These are phyloP conservation scores for Phytophthora cryptogea DNA, from an alignment of 352 stramenopile genomes.

Conservation along the genomic window DNA sequence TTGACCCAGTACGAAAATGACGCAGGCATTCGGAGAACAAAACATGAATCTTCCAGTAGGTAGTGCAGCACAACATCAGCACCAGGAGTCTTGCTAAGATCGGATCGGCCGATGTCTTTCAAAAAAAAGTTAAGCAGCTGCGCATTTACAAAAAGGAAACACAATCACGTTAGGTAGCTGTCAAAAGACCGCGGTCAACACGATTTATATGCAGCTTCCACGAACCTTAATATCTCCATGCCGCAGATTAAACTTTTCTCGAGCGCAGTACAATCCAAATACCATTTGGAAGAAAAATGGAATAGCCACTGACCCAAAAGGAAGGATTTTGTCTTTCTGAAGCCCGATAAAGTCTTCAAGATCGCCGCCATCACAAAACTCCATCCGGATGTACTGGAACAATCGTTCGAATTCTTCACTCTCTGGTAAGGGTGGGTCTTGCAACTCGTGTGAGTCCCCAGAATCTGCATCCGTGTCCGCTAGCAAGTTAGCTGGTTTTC, in stretches of 20 bases:
- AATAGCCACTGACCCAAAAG: slow-evolving; percentile 53
- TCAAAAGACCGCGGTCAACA: neutral
- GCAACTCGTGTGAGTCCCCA: neutral
- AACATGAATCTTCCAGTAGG: slow-evolving; percentile 52
- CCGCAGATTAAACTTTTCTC: slow-evolving; percentile 91
- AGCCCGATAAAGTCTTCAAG: slow-evolving; percentile 95
- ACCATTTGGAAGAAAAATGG: slow-evolving; percentile 98
- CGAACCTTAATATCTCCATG: slow-evolving; percentile 98
- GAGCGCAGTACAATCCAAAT: slow-evolving; percentile 93
- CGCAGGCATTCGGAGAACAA: slow-evolving; percentile 61
- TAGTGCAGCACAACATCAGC: slow-evolving; percentile 64
- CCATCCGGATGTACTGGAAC: slow-evolving; percentile 98
- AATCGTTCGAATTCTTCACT: slow-evolving; percentile 27
- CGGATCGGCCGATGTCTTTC: slow-evolving; percentile 68
- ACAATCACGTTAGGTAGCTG: slow-evolving; percentile 4
- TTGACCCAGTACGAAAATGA: slow-evolving; percentile 93
- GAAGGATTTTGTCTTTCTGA: slow-evolving; percentile 69
- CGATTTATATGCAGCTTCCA: slow-evolving; percentile 7
- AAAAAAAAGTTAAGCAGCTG: slow-evolving; percentile 98
- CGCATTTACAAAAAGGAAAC: slow-evolving; percentile 1
- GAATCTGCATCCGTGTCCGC: slow-evolving; percentile 26
- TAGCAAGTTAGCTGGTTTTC: slow-evolving; percentile 70
- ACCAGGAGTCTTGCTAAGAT: slow-evolving; percentile 34
- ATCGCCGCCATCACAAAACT: slow-evolving; percentile 96
- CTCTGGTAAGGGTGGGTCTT: slow-evolving; percentile 2